phyloP scores from a whole-genome alignment of 2,329 filamentous ascomycete species.

The Cladosporium sp. region DNA sequence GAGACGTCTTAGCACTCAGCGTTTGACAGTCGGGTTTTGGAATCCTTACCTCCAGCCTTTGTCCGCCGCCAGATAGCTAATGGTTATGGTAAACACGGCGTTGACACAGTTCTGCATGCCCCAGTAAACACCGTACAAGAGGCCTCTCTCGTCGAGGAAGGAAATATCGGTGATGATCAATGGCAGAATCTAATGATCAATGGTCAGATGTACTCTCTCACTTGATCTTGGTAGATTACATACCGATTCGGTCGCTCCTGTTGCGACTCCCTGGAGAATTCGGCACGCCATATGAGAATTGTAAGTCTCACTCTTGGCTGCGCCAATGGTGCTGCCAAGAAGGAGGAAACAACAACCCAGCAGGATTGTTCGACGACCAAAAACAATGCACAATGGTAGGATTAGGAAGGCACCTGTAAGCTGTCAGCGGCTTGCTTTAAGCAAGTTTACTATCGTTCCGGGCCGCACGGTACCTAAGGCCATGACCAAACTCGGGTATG shows the following conservation, averaged over 20 bases:
- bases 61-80: conserved; percentile 34
- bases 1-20: background rate
- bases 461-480: conserved; percentile 29
- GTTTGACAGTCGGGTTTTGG: too few relatives aligned
- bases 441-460: background rate
- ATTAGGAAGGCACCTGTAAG: conserved; percentile 30
- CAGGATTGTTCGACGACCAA: conserved; percentile 38
- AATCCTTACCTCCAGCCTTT: conserved; percentile 31
- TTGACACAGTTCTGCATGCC: conserved; percentile 36
- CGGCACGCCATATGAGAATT: conserved; percentile 36
- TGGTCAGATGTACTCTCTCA: background rate
- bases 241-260: conserved; percentile 37
- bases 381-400: conserved; percentile 37
- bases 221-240: background rate
- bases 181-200: conserved; percentile 28
- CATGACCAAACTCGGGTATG: conserved; percentile 38
- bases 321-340: conserved; percentile 32
- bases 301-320: conserved; percentile 32
- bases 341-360: conserved; percentile 28
- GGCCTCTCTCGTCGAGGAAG: conserved; percentile 38
- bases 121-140: conserved; percentile 38
- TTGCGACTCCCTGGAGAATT: conserved; percentile 33
- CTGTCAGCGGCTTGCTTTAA: background rate
- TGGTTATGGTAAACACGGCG: conserved; percentile 31
- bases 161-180: conserved; percentile 38